Percentiles rank a stretch among this genome's conserved stretches.
These are phyloP conservation scores for Mycena polygramma DNA, from an alignment of 768 basidiomycete species.

Conservation along the genomic window DNA sequence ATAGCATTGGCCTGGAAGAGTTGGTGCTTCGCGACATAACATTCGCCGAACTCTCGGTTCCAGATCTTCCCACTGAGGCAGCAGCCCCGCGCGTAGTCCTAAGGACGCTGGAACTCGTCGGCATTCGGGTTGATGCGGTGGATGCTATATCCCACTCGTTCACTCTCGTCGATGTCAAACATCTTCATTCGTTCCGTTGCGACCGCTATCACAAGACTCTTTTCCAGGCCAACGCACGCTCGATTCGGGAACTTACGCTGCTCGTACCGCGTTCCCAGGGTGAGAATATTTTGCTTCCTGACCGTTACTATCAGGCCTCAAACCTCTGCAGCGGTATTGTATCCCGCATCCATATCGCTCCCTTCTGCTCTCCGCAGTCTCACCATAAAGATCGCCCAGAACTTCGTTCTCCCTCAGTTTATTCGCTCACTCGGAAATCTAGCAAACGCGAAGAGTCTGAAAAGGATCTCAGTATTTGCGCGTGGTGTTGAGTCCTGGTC, in stretches of 20 bases:
- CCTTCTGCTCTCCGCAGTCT: neutral
- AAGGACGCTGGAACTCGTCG: neutral
- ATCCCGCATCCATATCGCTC: neutral
- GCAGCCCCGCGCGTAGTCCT: neutral
- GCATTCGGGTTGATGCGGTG: neutral
- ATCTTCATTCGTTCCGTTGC: neutral
- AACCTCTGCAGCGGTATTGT: neutral
- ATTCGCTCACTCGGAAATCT: neutral
- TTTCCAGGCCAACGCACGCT: neutral
- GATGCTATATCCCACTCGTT: neutral
- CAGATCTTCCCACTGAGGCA: neutral
- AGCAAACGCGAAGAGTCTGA: neutral
- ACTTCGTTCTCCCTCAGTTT: neutral
- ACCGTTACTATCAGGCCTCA: neutral
- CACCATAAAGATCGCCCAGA: neutral
- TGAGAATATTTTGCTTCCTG: neutral
- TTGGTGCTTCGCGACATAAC: neutral
- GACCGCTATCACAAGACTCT: neutral
- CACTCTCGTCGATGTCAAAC: conserved; percentile 7
- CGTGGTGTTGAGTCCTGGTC: neutral
- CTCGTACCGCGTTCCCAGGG: neutral
- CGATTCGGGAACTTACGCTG: neutral
- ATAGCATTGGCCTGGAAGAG: conserved; percentile 2
- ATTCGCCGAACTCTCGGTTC: neutral
- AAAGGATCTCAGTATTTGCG: neutral